Evolutionary conservation across 495 filamentous ascomycete species (phyloP), one percentile per base, ranked within the genome.

Genomic region (Penicillium ucsense): DNA sequence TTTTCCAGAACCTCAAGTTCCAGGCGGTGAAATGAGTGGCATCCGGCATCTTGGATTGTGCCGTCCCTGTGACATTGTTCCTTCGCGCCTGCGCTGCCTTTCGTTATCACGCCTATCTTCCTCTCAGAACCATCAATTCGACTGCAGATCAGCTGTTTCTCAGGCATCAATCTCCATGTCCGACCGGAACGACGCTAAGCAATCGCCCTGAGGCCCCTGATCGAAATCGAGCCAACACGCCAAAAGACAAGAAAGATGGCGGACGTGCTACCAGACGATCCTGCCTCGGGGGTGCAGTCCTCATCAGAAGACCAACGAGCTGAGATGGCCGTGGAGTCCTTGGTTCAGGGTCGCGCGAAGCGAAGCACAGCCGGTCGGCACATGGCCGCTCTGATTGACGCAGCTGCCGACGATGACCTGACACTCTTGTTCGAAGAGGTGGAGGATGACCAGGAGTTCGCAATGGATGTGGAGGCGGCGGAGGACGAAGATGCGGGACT

Each of bases 361-460:
- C 86, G 91, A 60, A 82, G 81, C 32, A 95, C 88, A 0, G 91
- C 91, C 12, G 91, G 91, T 41, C 89, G 83, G 51, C 80, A 88
- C 52, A 83, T 95, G 75, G 82, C 84, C 32, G 78, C 79, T 31
- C 81, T 96, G 51, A 70, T 95, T 39, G 82, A 83, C 27, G 83
- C 81, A 51, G 85, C 85, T 56, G 83, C 83, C 46, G 84, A 85
- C 43, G 83, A 88, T 40, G 86, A 89, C 43, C 75, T 88, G 32
- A 83, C 89, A 42, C 78, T 89, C 6, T 75, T 94, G 4, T 94
- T 92, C 51, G 81, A 84, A 50, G 86, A 92, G 65, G 83, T 89
- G 47, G 89, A 91, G 50, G 82, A 94, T 46, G 89, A 95, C 53
- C 82, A 82, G 8, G 87, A 87, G 8, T 92, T 89, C 52, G 75